Percentiles rank a stretch among this genome's conserved stretches.
Evolutionary conservation across 176 grass and related monocot genomes (phyloP).

Genomic region (Cenchrus fungigraminus): DNA sequence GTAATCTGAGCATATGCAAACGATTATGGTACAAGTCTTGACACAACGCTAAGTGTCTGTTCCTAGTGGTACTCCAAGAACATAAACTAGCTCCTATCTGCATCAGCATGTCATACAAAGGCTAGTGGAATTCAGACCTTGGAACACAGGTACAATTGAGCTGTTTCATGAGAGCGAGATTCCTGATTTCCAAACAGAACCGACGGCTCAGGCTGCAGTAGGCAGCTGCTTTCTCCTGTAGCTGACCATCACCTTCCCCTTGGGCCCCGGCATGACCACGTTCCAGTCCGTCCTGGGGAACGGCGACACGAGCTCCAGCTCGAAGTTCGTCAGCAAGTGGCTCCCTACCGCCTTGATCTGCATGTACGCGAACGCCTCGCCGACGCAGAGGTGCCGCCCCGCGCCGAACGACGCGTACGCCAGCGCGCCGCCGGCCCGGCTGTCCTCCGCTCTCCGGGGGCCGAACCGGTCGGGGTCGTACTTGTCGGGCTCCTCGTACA

Average conservation of each 20-base stretch:
- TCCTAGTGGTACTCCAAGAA: too few relatives aligned
- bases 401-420: constrained; percentile 70
- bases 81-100: too few relatives aligned
- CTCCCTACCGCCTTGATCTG: constrained; percentile 85
- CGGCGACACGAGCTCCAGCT: constrained; percentile 68
- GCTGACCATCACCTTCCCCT: constrained; percentile 67
- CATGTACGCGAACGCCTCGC: constrained; percentile 80
- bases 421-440: constrained; percentile 43
- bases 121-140: too few relatives aligned
- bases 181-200: neutral
- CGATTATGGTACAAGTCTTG: too few relatives aligned
- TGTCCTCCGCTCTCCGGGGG: constrained; percentile 37
- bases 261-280: constrained; percentile 65
- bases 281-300: constrained; percentile 69
- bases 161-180: neutral
- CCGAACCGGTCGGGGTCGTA: constrained; percentile 57
- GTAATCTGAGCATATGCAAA: neutral
- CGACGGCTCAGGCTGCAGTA: neutral
- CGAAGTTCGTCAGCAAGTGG: constrained; percentile 73
- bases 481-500: constrained; percentile 51
- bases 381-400: constrained; percentile 65
- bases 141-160: too few relatives aligned
- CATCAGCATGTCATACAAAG: too few relatives aligned
- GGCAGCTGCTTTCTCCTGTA: constrained; percentile 55
- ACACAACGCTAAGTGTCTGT: too few relatives aligned